Evolutionary conservation across 177 flowering plant species (phyloP).

Genomic region (Vitis hybrid): DNA sequence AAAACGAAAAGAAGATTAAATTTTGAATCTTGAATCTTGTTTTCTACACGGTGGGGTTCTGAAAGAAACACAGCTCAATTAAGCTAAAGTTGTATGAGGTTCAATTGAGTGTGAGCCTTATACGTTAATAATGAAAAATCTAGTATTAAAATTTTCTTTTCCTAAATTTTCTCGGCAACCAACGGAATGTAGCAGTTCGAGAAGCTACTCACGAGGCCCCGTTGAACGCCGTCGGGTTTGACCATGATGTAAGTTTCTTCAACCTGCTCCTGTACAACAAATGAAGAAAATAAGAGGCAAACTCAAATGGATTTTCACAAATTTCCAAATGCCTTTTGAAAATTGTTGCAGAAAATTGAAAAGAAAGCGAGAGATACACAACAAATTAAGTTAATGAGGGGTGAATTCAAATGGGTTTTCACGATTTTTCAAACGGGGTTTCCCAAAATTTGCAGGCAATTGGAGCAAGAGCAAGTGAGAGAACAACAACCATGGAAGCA

Average conservation of each 20-base stretch:
- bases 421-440: too few species aligned
- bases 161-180: neutral
- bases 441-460: neutral
- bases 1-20: neutral
- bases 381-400: too few species aligned
- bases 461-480: slow-evolving; percentile 11
- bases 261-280: slow-evolving; percentile 55
- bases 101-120: too few species aligned
- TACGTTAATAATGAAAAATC: neutral
- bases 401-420: too few species aligned
- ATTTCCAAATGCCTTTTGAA: neutral
- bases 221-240: slow-evolving; percentile 96
- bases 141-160: neutral
- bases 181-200: neutral
- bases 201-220: slow-evolving; percentile 59
- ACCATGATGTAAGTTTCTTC: slow-evolving; percentile 92
- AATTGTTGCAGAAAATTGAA: neutral
- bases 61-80: too few species aligned
- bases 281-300: neutral
- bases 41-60: neutral
- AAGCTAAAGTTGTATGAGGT: too few species aligned
- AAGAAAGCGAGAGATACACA: too few species aligned
- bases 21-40: neutral
- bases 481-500: slow-evolving; percentile 63
- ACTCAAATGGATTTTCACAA: neutral